A percentile compares a stretch with the other conserved stretches of the same genome.
phyloP scores from a whole-genome alignment of 208 protist genomes.

The Strigomonas galati region DNA sequence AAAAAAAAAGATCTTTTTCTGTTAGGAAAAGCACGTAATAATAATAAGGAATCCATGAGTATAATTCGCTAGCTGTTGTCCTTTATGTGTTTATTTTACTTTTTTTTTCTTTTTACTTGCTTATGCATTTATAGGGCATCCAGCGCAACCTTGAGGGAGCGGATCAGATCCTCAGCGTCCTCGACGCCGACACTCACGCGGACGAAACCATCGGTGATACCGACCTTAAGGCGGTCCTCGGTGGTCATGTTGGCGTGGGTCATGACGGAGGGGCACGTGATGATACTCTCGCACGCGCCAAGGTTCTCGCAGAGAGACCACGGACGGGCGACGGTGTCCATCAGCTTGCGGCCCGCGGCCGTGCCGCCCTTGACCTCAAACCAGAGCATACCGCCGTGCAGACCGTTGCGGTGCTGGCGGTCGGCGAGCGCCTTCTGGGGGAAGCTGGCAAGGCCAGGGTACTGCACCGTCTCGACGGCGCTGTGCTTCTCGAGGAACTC shows the following conservation, averaged over 20 bases:
- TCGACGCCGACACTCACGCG: slow-evolving; percentile 94
- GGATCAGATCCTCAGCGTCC: slow-evolving; percentile 91
- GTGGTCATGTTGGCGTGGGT: slow-evolving; percentile 95
- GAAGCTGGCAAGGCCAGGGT: slow-evolving; percentile 91
- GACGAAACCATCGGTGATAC: slow-evolving; percentile 94
- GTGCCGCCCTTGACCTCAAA: slow-evolving; percentile 89
- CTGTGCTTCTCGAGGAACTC: slow-evolving; percentile 80
- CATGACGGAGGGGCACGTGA: slow-evolving; percentile 95
- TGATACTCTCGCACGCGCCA: slow-evolving; percentile 93
- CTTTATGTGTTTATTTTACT: background rate
- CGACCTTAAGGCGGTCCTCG: slow-evolving; percentile 90
- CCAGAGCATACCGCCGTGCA: slow-evolving; percentile 90
- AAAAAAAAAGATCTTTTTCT: slow-evolving; percentile 6
- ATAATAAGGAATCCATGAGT: background rate
- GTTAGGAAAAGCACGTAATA: background rate
- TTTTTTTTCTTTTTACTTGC: background rate
- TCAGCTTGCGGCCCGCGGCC: slow-evolving; percentile 61
- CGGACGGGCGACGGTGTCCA: slow-evolving; percentile 79
- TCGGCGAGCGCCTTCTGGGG: slow-evolving; percentile 94
- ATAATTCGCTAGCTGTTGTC: background rate
- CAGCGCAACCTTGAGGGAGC: slow-evolving; percentile 85
- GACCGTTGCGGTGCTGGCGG: slow-evolving; percentile 80
- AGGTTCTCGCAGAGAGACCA: slow-evolving; percentile 93
- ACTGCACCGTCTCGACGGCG: slow-evolving; percentile 86
- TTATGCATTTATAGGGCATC: slow-evolving; percentile 52